phyloP scores from a whole-genome alignment of 106 monocot species.

The Dioscorea zingiberensis region DNA sequence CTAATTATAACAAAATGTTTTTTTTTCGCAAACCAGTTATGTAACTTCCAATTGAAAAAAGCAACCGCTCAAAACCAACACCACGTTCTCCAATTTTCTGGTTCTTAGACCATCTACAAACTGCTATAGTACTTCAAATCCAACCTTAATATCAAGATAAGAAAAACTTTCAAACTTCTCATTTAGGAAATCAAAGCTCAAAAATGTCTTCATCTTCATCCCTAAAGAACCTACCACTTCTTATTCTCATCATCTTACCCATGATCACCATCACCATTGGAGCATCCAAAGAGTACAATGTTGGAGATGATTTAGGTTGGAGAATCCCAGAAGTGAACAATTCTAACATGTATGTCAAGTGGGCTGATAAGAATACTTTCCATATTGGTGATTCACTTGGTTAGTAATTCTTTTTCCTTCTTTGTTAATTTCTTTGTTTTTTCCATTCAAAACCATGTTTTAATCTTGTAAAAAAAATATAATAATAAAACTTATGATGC shows the following conservation, averaged over 20 bases:
- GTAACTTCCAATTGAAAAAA: too few species aligned
- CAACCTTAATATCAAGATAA: too few species aligned
- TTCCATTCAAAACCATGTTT: background rate
- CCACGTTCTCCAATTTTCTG: background rate
- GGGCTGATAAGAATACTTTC: constrained; percentile 6
- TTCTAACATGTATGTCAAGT: background rate
- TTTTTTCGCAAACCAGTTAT: too few species aligned
- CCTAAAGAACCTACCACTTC: background rate
- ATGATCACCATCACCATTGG: too few species aligned
- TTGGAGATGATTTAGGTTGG: constrained; percentile 3
- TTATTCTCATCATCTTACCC: background rate
- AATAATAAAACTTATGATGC: background rate
- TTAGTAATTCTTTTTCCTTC: background rate
- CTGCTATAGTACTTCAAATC: background rate
- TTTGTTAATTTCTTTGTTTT: background rate
- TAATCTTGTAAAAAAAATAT: background rate
- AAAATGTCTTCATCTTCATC: background rate
- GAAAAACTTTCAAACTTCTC: background rate
- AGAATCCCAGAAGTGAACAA: background rate
- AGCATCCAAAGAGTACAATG: background rate
- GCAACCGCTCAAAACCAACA: background rate
- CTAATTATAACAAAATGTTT: too few species aligned
- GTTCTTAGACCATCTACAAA: background rate
- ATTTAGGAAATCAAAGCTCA: background rate
- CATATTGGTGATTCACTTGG: constrained; percentile 2